Evolutionary conservation across 1,139 yeast genomes (phyloP).

Genomic region (Chernovozyma sophiae-reginae): DNA sequence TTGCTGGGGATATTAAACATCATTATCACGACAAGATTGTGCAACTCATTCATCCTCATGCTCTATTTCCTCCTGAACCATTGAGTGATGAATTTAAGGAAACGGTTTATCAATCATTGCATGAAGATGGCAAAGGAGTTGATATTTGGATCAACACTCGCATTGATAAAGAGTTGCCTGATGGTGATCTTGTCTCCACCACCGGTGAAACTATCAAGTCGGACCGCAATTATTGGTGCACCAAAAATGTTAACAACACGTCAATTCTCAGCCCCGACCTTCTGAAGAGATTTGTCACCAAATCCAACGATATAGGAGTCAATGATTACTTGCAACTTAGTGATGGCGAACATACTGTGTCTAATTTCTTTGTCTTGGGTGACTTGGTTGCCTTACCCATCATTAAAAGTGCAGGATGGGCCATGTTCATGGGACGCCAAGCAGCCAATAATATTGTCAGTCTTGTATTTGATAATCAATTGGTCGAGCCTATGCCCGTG

Average conservation of each 20-base stretch:
- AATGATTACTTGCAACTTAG: constrained; percentile 37
- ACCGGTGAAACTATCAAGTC: constrained; percentile 27
- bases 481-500: constrained; percentile 37
- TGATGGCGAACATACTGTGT: constrained; percentile 12
- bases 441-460: constrained; percentile 36
- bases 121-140: constrained; percentile 14
- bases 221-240: constrained; percentile 43
- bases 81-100: constrained; percentile 28
- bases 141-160: constrained; percentile 22
- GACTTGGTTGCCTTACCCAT: constrained; percentile 40
- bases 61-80: constrained; percentile 38
- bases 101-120: constrained; percentile 22
- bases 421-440: constrained; percentile 41
- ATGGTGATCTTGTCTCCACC: constrained; percentile 29
- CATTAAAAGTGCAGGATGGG: constrained; percentile 48
- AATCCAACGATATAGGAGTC: constrained; percentile 25
- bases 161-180: constrained; percentile 19
- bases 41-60: constrained; percentile 39
- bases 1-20: constrained; percentile 43
- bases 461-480: constrained; percentile 23
- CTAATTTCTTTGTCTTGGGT: constrained; percentile 36
- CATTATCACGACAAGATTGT: constrained; percentile 32
- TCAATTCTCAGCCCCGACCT: constrained; percentile 18
- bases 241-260: constrained; percentile 38
- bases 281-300: constrained; percentile 19